Evolutionary conservation across 2,329 filamentous ascomycete genomes (phyloP).

Genomic region (Thermochaetoides dissita): DNA sequence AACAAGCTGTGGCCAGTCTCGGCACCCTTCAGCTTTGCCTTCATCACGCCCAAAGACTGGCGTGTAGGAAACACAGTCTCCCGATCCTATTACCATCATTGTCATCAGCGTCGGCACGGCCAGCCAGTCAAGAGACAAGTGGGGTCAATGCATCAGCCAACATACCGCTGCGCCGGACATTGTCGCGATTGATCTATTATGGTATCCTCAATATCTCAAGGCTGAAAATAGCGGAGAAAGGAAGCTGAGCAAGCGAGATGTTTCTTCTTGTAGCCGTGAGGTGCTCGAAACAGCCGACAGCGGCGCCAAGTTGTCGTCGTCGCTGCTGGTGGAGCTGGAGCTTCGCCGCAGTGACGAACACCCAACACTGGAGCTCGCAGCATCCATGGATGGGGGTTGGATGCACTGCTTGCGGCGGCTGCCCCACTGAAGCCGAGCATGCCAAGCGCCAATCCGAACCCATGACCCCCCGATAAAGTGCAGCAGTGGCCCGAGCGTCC

Average conservation of each 20-base stretch:
- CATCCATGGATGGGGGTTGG: too few relatives aligned
- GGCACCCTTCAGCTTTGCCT: slow-evolving; percentile 89
- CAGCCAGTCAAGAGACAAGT: slow-evolving; percentile 5
- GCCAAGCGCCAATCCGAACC: too few relatives aligned
- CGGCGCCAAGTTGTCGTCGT: too few relatives aligned
- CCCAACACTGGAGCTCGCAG: not conserved
- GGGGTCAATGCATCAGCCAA: not conserved
- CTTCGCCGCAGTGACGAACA: slow-evolving; percentile 5
- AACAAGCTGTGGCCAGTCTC: slow-evolving; percentile 85
- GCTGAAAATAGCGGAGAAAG: too few relatives aligned
- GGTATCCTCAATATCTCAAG: too few relatives aligned
- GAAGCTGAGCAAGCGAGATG: too few relatives aligned
- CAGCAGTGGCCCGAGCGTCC: slow-evolving; percentile 5
- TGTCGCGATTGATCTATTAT: slow-evolving; percentile 2
- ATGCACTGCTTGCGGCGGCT: too few relatives aligned
- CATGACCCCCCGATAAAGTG: too few relatives aligned
- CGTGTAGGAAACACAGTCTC: slow-evolving; percentile 96
- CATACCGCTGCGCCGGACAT: slow-evolving; percentile 30
- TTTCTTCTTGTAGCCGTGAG: too few relatives aligned
- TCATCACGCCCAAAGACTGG: slow-evolving; percentile 94
- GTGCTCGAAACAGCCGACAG: too few relatives aligned
- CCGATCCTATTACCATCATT: slow-evolving; percentile 50
- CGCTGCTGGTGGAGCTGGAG: slow-evolving; percentile 9
- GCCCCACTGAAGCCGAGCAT: too few relatives aligned
- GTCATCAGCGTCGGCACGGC: slow-evolving; percentile 1